phyloP scores from a whole-genome alignment of 768 basidiomycete genomes.

The Leccinum subtestaceum region DNA sequence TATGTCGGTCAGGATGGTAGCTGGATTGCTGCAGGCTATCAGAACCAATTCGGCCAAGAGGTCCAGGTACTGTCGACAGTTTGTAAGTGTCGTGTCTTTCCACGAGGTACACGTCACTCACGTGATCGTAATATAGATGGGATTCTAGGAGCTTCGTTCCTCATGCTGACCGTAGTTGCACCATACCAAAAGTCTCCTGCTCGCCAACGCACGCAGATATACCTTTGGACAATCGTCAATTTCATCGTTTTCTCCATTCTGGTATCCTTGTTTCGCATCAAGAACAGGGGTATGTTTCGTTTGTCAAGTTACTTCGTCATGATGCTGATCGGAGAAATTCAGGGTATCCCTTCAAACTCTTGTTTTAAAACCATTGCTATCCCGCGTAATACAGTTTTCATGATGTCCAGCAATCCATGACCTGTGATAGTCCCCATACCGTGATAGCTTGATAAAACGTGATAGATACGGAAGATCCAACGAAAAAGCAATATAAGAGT shows the following conservation, averaged over 20 bases:
- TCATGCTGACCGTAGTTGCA: slow-evolving; percentile 77
- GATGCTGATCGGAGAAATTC: slow-evolving; percentile 2
- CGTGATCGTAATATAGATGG: slow-evolving; percentile 57
- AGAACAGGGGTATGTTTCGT: slow-evolving; percentile 71
- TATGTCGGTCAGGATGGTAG: slow-evolving; percentile 60
- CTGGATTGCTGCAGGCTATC: slow-evolving; percentile 88
- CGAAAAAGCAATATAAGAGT: slow-evolving; percentile 13
- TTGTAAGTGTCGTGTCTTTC: slow-evolving; percentile 55
- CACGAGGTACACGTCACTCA: not conserved
- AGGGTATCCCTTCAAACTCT: slow-evolving; percentile 82
- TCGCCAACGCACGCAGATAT: slow-evolving; percentile 83
- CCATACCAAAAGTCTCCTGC: slow-evolving; percentile 71
- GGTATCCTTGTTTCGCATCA: slow-evolving; percentile 82
- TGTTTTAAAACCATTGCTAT: slow-evolving; percentile 44
- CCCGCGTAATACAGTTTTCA: not conserved
- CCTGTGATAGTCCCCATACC: not conserved
- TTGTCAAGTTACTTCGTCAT: not conserved
- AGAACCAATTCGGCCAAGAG: slow-evolving; percentile 91
- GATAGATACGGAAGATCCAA: slow-evolving; percentile 25
- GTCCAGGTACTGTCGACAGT: slow-evolving; percentile 81
- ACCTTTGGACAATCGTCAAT: slow-evolving; percentile 82
- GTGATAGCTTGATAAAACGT: slow-evolving; percentile 11
- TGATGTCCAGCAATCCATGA: not conserved
- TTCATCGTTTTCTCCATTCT: slow-evolving; percentile 85
- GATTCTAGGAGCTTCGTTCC: slow-evolving; percentile 69